phyloP scores from a whole-genome alignment of 139 green algal species.

The Yamagishiella unicocca region DNA sequence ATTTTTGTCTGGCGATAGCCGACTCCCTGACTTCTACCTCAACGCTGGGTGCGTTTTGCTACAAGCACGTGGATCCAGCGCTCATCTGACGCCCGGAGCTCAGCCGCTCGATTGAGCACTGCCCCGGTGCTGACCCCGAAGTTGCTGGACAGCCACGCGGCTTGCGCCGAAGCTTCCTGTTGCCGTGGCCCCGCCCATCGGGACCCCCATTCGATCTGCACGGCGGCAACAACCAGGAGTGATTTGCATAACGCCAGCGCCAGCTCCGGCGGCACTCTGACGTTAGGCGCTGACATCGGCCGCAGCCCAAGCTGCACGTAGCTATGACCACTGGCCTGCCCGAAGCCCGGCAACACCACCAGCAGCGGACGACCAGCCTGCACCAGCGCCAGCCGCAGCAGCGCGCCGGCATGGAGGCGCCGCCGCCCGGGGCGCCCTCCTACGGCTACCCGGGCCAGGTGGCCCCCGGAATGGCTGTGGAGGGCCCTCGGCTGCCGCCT shows the following conservation, averaged over 20 bases:
- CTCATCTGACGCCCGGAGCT: not conserved
- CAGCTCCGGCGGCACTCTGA: no score
- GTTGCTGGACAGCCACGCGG: not conserved
- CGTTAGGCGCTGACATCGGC: no score
- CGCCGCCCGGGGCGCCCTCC: not conserved
- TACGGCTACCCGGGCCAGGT: not conserved
- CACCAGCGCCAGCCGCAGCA: not conserved
- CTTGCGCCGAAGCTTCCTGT: no score
- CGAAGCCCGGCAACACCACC: no score
- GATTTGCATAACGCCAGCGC: no score
- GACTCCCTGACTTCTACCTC: not conserved
- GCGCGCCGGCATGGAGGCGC: not conserved
- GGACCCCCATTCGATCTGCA: no score
- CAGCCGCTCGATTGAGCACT: not conserved
- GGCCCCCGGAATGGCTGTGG: not conserved
- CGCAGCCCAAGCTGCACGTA: no score
- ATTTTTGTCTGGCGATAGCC: constrained; percentile 23
- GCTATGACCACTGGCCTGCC: no score
- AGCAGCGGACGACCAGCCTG: no score
- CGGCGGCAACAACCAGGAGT: no score
- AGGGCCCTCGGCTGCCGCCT: not conserved
- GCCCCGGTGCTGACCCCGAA: not conserved
- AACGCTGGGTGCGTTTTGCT: no score
- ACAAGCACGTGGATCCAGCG: not conserved
- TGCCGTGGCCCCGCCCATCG: no score